Base-by-base conservation (phyloP, 2,329 filamentous ascomycete species). In the Aspergillus ibericus region DNA sequence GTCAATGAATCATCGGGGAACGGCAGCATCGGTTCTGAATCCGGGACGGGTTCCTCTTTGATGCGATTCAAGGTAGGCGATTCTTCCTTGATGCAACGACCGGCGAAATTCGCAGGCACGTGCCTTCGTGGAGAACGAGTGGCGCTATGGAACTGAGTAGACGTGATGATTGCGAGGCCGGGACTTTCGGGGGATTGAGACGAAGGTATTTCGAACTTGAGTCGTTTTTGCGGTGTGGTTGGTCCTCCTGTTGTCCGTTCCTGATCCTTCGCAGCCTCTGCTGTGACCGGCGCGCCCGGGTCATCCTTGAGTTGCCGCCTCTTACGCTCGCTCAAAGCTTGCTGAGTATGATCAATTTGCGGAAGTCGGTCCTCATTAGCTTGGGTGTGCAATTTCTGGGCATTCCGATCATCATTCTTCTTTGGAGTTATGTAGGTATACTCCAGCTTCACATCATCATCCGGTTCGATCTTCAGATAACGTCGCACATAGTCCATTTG, bases 141-240 rank as follows among this genome's bases (percentile, higher is more conserved):
- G 10, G 68, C 67, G 27, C 59, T 57, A 18, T 62, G 66, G 40
- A 74, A 71, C 46, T 74, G 69, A 32, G 70, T 74, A 9, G 73
- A 71, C n/a, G 73, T 69, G 29, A 75, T 70, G n/a, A 75, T 61
- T 10, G 69, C 67, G 13, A 77, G 47, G 1, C 71, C 72, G 18
- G 76, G 75, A 46, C 75, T 78, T 63, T 78, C 75, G 1, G 76
- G 76, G 7, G 76, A 78, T 40, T 78, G 76, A 6, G 76, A 78
- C 3, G 76, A 78, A 5, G 75, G 76, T 55, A 78, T 72, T 54
- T 76, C 74, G 8, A 67, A 59, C 47, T 59, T 70, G 16, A 58
- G 61, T 32, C 52, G 53, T 59, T 75, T 77, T 42, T 62, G 67
- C 5, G 76, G 76, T 1, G 76, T 78, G 6, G 64, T 55, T 32